Evolutionary conservation across 2,329 filamentous ascomycete genomes (phyloP).

Genomic region (Annulohypoxylon truncatum): DNA sequence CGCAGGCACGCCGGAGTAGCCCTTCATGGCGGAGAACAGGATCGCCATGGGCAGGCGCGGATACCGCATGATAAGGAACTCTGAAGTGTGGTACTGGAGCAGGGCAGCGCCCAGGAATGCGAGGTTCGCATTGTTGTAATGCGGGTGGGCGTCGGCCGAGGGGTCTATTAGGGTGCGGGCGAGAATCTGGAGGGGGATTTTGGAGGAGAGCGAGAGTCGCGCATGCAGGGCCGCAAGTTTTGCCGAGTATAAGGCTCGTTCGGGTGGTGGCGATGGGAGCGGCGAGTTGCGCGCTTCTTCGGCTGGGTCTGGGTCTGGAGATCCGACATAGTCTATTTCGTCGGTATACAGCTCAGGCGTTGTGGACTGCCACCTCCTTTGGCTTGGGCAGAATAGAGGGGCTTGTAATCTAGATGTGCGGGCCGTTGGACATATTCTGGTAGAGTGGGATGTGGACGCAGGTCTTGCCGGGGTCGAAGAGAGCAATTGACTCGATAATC

Average conservation of each 20-base stretch:
- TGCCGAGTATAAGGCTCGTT: constrained; percentile 76
- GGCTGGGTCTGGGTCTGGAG: constrained; percentile 33
- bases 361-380: constrained; percentile 44
- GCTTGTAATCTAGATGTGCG: constrained; percentile 38
- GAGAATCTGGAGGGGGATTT: constrained; percentile 86
- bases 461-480: constrained; percentile 56
- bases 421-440: constrained; percentile 44
- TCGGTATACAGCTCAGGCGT: constrained; percentile 36
- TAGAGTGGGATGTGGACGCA: constrained; percentile 53
- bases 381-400: constrained; percentile 27
- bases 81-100: constrained; percentile 87
- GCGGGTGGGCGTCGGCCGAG: constrained; percentile 81
- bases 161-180: constrained; percentile 86
- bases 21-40: constrained; percentile 85
- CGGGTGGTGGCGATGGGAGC: constrained; percentile 78
- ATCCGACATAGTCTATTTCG: constrained; percentile 29
- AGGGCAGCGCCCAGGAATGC: constrained; percentile 84
- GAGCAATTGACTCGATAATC: constrained; percentile 71
- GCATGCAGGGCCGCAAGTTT: constrained; percentile 95
- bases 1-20: constrained; percentile 81
- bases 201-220: constrained; percentile 82
- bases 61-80: constrained; percentile 88
- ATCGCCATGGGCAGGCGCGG: constrained; percentile 92
- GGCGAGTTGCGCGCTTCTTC: constrained; percentile 50
- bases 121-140: constrained; percentile 90